phyloP scores from a whole-genome alignment of 768 basidiomycete genomes.

The Crassisporium funariophilum region DNA sequence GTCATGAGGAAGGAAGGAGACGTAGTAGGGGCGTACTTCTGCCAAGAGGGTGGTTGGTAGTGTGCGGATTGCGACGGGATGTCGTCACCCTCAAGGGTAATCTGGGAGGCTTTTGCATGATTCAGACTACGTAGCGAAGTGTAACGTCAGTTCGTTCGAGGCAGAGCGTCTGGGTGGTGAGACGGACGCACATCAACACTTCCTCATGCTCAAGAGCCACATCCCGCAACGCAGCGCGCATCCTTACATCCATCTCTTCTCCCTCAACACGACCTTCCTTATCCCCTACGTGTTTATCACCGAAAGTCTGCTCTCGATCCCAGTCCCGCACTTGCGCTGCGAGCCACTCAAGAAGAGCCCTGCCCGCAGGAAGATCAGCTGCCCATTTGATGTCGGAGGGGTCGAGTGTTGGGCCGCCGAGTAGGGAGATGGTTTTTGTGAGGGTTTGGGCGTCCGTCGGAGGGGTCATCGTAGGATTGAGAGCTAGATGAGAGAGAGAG shows the following conservation, averaged over 20 bases:
- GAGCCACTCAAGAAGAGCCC: slow-evolving; percentile 16
- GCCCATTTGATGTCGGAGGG: slow-evolving; percentile 5
- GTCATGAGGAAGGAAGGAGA: background rate
- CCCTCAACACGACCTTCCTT: too few relatives aligned
- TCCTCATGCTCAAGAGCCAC: slow-evolving; percentile 20
- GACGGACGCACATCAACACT: slow-evolving; percentile 14
- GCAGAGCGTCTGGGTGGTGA: background rate
- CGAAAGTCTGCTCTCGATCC: background rate
- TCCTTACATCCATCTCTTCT: background rate
- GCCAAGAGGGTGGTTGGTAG: slow-evolving; percentile 3
- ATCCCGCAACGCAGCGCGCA: slow-evolving; percentile 8
- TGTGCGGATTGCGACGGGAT: background rate
- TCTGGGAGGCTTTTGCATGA: background rate
- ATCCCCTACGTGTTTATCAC: background rate
- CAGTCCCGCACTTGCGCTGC: slow-evolving; percentile 6
- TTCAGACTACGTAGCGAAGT: background rate
- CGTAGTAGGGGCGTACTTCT: background rate
- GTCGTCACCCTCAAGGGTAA: background rate
- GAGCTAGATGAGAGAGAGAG: too few relatives aligned
- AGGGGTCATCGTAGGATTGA: too few relatives aligned
- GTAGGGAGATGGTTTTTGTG: background rate
- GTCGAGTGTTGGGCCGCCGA: slow-evolving; percentile 5
- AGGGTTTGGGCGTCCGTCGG: slow-evolving; percentile 16
- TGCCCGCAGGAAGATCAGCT: slow-evolving; percentile 12
- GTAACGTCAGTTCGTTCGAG: background rate